Conservation (phyloP, 352 stramenopile species). For the Thalassiosira livingstoniorum region DNA sequence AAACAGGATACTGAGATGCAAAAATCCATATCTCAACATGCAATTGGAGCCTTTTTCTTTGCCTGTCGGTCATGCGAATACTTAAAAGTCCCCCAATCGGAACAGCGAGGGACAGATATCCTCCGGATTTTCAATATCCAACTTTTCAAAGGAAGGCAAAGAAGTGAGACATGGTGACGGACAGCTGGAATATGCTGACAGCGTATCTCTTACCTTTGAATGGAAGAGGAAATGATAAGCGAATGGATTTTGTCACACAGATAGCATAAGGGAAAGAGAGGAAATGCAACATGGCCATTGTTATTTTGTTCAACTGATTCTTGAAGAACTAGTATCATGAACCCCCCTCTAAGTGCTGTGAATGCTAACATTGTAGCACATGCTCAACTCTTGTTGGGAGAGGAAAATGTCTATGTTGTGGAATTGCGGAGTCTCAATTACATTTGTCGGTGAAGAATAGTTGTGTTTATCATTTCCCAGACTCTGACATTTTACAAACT, state of each 20-base stretch:
- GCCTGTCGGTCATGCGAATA: slow-evolving; percentile 13
- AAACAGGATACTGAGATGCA: neutral
- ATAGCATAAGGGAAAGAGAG: neutral
- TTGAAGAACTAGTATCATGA: too few relatives aligned
- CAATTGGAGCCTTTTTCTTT: slow-evolving; percentile 6
- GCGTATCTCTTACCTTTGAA: slow-evolving; percentile 18
- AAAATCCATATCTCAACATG: neutral
- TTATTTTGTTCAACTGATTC: too few relatives aligned
- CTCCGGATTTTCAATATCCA: neutral
- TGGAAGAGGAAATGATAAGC: slow-evolving; percentile 21
- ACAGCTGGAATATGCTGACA: slow-evolving; percentile 6
- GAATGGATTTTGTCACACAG: slow-evolving; percentile 17
- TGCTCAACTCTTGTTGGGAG: too few relatives aligned
- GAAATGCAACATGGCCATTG: too few relatives aligned
- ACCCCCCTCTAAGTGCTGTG: too few relatives aligned
- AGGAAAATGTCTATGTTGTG: too few relatives aligned
- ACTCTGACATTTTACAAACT: too few relatives aligned
- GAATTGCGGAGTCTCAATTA: too few relatives aligned
- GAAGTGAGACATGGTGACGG: neutral
- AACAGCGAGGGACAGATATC: neutral
- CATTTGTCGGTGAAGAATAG: too few relatives aligned
- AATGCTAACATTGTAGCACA: too few relatives aligned
- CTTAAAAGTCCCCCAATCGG: neutral
- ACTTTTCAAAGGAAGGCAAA: neutral
- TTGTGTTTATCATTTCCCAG: too few relatives aligned